These are phyloP conservation scores for Puccinia novopanici DNA, from an alignment of 1,284 basidiomycete genomes.

Conservation along the genomic window DNA sequence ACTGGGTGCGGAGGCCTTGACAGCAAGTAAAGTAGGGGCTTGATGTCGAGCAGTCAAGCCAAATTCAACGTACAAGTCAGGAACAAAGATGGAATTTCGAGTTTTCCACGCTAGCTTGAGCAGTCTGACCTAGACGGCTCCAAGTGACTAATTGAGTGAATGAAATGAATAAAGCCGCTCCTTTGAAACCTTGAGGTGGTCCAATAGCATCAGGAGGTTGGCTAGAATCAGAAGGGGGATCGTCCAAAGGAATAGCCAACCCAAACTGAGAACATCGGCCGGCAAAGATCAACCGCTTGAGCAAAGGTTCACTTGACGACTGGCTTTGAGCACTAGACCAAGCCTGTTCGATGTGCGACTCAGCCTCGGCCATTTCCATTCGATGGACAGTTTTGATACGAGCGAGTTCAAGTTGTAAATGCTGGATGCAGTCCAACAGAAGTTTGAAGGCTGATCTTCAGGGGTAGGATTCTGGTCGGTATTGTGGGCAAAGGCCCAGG, in stretches of 20 bases:
- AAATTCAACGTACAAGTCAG: constrained; percentile 30
- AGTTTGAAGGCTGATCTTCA: constrained; percentile 40
- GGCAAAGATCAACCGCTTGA: constrained; percentile 27
- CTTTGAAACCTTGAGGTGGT: constrained; percentile 8
- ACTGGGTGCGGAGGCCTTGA: constrained; percentile 42
- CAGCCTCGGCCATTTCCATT: constrained; percentile 37
- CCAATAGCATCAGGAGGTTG: neutral
- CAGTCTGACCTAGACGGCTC: constrained; percentile 39
- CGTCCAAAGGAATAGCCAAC: constrained; percentile 37
- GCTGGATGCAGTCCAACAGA: constrained; percentile 32
- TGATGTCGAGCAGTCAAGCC: constrained; percentile 35
- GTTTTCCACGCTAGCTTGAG: constrained; percentile 37
- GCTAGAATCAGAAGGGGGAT: neutral
- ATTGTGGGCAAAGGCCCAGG: constrained; percentile 18
- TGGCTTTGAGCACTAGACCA: constrained; percentile 23
- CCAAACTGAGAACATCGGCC: constrained; percentile 36
- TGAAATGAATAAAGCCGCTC: constrained; percentile 35
- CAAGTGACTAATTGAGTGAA: constrained; percentile 35
- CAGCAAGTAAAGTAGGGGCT: constrained; percentile 25
- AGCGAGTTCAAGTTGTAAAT: constrained; percentile 34
- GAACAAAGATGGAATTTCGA: constrained; percentile 34
- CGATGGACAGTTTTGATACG: constrained; percentile 38
- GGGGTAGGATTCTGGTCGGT: neutral
- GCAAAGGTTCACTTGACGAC: constrained; percentile 24
- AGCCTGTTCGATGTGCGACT: constrained; percentile 30